These are phyloP conservation scores for Fusarium piperis DNA, from an alignment of 2,329 filamentous ascomycete species.

Conservation along the genomic window DNA sequence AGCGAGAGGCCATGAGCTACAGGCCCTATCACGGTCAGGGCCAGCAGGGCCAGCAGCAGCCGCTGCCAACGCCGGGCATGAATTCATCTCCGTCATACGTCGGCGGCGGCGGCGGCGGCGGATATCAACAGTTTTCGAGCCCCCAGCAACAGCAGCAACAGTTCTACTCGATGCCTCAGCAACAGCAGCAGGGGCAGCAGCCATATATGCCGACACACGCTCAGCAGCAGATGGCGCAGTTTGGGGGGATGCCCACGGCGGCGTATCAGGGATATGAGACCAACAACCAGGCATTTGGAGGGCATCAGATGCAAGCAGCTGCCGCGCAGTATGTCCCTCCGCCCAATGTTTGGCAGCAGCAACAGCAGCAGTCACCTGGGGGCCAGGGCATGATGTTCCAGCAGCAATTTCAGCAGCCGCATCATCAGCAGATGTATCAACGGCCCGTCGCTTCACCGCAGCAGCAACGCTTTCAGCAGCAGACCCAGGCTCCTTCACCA, in stretches of 20 bases:
- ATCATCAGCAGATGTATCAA: conserved; percentile 48
- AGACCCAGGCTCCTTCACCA: conserved; percentile 30
- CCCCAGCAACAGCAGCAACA: conserved; percentile 43
- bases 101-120: conserved; percentile 9
- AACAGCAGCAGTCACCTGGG: conserved; percentile 46
- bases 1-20: conserved; percentile 49
- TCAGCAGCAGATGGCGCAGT: conserved; percentile 40
- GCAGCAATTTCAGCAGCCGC: conserved; percentile 46
- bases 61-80: conserved; percentile 29
- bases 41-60: conserved; percentile 42
- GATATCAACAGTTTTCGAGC: conserved; percentile 42
- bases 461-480: conserved; percentile 30
- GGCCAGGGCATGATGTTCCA: conserved; percentile 40
- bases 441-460: conserved; percentile 43
- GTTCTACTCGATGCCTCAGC: conserved; percentile 33
- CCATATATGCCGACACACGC: conserved; percentile 33
- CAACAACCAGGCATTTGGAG: conserved; percentile 27
- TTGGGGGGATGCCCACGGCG: conserved; percentile 31
- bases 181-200: conserved; percentile 40
- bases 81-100: conserved; percentile 36
- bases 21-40: conserved; percentile 44
- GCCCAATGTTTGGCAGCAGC: conserved; percentile 47
- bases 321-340: conserved; percentile 39
- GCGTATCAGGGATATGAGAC: conserved; percentile 39
- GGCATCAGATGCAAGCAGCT: conserved; percentile 36